Evolutionary conservation across 2,329 filamentous ascomycete species (phyloP).

Genomic region (Fusarium nanum): DNA sequence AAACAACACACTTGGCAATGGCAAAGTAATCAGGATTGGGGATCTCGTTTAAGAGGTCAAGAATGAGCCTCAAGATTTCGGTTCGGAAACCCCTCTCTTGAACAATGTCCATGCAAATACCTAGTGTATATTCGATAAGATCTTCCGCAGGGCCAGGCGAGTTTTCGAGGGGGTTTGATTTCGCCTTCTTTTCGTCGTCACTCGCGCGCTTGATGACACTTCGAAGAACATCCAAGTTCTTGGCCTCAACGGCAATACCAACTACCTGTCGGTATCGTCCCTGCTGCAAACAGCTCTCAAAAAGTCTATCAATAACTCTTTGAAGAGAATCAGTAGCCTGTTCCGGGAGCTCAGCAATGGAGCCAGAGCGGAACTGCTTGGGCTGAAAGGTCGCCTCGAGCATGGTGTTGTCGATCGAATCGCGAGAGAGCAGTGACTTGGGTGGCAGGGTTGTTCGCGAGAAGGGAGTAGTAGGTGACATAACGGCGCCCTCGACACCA

Average conservation of each 20-base stretch:
- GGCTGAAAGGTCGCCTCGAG: constrained; percentile 69
- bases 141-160: constrained; percentile 79
- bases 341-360: constrained; percentile 74
- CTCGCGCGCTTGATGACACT: constrained; percentile 90
- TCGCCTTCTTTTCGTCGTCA: constrained; percentile 80
- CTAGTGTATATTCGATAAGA: constrained; percentile 93
- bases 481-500: constrained; percentile 76
- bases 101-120: constrained; percentile 97
- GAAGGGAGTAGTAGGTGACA: constrained; percentile 93
- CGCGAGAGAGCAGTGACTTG: constrained; percentile 92
- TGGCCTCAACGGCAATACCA: constrained; percentile 94
- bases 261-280: constrained; percentile 95
- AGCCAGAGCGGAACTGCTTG: constrained; percentile 66
- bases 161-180: constrained; percentile 64
- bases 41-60: constrained; percentile 95
- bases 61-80: constrained; percentile 88
- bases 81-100: constrained; percentile 89
- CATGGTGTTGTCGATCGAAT: constrained; percentile 73
- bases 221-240: constrained; percentile 87
- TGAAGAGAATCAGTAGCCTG: constrained; percentile 83
- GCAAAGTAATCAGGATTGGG: constrained; percentile 96
- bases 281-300: constrained; percentile 87
- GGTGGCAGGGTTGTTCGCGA: constrained; percentile 93
- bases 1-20: constrained; percentile 97
- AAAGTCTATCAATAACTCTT: constrained; percentile 85